Conservation (phyloP, 805 yeast species). For the Sugiyamaella boreocaroliniensis region DNA sequence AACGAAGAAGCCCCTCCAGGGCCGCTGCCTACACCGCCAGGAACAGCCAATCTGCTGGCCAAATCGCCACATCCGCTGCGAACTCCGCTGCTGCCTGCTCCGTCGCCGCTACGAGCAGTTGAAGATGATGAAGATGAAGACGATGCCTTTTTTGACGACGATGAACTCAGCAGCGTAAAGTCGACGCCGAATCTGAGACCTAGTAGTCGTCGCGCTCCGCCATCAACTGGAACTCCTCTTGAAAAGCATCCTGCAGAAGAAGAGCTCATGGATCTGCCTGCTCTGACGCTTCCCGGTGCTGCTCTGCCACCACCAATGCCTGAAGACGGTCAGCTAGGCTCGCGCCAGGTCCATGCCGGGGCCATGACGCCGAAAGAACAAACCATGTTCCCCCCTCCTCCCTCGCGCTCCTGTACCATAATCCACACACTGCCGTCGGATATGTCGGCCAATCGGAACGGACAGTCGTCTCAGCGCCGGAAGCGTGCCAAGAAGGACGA, state of each 20-base stretch:
- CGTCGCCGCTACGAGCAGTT: background rate
- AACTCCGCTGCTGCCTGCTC: background rate
- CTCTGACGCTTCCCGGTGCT: slow-evolving; percentile 12
- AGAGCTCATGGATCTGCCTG: slow-evolving; percentile 1
- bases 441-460: background rate
- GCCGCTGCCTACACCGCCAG: slow-evolving; percentile 8
- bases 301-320: slow-evolving; percentile 8
- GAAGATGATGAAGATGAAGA: slow-evolving; percentile 1
- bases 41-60: background rate
- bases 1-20: background rate
- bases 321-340: slow-evolving; percentile 7
- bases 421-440: slow-evolving; percentile 12
- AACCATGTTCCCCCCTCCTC: slow-evolving; percentile 16
- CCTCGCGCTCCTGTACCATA: slow-evolving; percentile 14
- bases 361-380: background rate
- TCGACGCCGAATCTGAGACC: background rate
- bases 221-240: slow-evolving; percentile 8
- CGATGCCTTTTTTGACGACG: slow-evolving; percentile 1
- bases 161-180: background rate
- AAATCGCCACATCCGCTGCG: background rate
- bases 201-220: background rate
- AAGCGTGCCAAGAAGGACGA: slow-evolving; percentile 7
- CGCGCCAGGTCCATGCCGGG: slow-evolving; percentile 5
- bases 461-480: slow-evolving; percentile 1
- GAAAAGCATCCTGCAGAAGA: slow-evolving; percentile 1